These are phyloP conservation scores for Nosema muscidifuracis DNA, from an alignment of 371 early-diverging fungal genomes.

Conservation along the genomic window DNA sequence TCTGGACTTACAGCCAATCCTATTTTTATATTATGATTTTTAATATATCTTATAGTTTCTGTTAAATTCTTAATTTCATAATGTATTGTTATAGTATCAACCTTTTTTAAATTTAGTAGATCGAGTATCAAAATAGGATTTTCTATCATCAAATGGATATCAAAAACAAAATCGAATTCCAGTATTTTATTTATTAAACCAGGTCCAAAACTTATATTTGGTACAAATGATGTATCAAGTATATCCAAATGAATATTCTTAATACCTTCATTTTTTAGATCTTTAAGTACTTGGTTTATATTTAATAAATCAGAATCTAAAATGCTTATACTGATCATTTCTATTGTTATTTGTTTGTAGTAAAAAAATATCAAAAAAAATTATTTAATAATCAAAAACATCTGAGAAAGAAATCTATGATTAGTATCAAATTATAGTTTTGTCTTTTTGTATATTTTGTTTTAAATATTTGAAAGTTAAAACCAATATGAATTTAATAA, in stretches of 20 bases:
- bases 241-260: slow-evolving; percentile 56
- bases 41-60: background rate
- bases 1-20: slow-evolving; percentile 85
- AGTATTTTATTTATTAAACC: slow-evolving; percentile 51
- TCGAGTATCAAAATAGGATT: slow-evolving; percentile 44
- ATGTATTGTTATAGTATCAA: slow-evolving; percentile 47
- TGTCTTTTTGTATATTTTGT: no score
- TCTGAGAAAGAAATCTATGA: no score
- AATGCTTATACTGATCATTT: slow-evolving; percentile 8
- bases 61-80: background rate
- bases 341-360: no score
- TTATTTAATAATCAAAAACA: no score
- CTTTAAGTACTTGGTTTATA: slow-evolving; percentile 39
- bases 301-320: slow-evolving; percentile 8
- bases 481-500: no score
- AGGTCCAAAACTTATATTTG: slow-evolving; percentile 58
- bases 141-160: slow-evolving; percentile 60
- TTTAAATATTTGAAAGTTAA: no score
- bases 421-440: no score
- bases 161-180: slow-evolving; percentile 48
- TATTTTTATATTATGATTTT: slow-evolving; percentile 74
- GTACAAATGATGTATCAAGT: slow-evolving; percentile 56
- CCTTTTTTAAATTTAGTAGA: slow-evolving; percentile 33
- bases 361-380: no score
- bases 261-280: slow-evolving; percentile 36